A percentile compares a stretch with the other conserved stretches of the same genome.
Evolutionary conservation across 257 asterid genomes (phyloP).

Genomic region (Nicotiana knightiana): DNA sequence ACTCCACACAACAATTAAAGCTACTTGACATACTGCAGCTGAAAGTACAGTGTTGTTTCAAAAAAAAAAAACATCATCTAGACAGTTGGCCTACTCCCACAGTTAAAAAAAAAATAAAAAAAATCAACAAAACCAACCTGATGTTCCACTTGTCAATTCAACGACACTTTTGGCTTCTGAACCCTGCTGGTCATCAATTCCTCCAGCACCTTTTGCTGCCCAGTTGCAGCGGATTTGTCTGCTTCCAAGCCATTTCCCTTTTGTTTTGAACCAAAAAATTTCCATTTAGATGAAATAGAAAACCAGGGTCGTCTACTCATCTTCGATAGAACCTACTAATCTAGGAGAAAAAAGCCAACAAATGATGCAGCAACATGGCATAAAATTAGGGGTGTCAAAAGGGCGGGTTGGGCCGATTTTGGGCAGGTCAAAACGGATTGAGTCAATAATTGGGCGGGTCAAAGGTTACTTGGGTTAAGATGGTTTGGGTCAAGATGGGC

Average conservation of each 20-base stretch:
- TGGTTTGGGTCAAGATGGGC: no score
- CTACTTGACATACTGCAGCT: neutral
- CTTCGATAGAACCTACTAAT: neutral
- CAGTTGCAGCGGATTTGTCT: constrained; percentile 91
- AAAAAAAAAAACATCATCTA: no score
- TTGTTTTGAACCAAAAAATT: constrained; percentile 1
- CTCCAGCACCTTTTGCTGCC: constrained; percentile 77
- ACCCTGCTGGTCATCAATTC: constrained; percentile 49
- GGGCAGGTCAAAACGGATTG: no score
- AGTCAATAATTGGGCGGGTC: no score
- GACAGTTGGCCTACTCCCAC: no score
- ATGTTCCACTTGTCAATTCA: constrained; percentile 55
- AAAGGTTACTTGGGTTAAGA: no score
- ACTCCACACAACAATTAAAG: neutral
- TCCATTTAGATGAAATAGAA: neutral
- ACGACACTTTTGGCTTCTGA: constrained; percentile 48
- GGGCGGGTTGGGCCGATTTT: no score
- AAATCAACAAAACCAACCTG: constrained; percentile 32
- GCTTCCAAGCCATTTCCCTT: constrained; percentile 84
- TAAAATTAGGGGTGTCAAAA: no score
- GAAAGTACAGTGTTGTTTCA: neutral
- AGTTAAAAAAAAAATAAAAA: no score
- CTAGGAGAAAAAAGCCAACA: neutral
- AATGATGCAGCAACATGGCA: neutral
- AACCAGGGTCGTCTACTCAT: neutral